Base-by-base conservation (phyloP, 768 basidiomycete genomes). In the Hortiboletus campestris region DNA sequence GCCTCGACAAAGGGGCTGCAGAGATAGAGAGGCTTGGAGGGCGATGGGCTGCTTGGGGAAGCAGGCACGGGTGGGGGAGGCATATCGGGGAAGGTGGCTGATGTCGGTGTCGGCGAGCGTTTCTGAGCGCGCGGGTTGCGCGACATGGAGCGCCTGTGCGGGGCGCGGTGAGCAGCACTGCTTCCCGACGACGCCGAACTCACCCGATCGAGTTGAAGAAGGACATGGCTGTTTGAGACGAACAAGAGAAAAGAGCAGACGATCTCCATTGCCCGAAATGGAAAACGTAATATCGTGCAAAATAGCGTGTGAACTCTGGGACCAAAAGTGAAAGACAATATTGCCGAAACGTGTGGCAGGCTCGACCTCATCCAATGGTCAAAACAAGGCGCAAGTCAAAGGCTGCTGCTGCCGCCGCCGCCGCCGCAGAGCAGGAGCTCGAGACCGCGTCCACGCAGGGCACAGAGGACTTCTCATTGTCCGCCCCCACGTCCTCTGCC, bases 1-100 rank as follows among this genome's bases (percentile, higher is more conserved):
- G 94, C 89, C 63, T 96, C 94, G 52, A 90, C 92, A 71, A 98
- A 98, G 4, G 95, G 95, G 51, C 90, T 89, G 72, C 89, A 96
- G 12, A 98, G 81, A 68, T 96, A 97, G 17, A 98, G 75, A 1
- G 91, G 88, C 60, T 90, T 91, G 20, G 63, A 58, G 3, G 58
- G 51, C 5, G 39, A 36, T 17, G 59, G 44, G 43, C 49, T 60
- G 19, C 63, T 55, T 7, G 79, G 78, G 13, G 79, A 76, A 4
- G 76, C 67, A 2, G 76, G 76, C 8, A 71, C 65, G 32, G 72
- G 76, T 20, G 75, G 75, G 39, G 79, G 67, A 29, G 72, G 72
- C 45, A 76, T 75, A 42, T 81, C 80, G 14, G 74, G 67, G 56
- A 83, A 83, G 13, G 82, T 81, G 6, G 82, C 76, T 5, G 87